Conservation (phyloP, 768 basidiomycete genomes). For the Mycena epipterygia region DNA sequence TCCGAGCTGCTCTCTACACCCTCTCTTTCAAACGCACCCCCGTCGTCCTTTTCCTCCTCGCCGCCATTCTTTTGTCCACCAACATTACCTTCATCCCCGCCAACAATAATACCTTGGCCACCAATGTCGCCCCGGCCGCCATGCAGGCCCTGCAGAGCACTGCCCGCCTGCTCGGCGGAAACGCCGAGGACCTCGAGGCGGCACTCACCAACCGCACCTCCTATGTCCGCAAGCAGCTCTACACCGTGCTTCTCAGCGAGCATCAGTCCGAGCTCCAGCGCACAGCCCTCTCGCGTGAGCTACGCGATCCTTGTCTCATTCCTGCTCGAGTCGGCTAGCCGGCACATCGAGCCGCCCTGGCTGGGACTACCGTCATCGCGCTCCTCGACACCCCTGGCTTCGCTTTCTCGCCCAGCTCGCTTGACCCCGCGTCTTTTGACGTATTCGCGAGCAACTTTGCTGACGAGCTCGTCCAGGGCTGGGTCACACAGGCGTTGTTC, state of each 20-base stretch:
- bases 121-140: slow-evolving; percentile 71
- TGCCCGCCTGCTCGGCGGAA: slow-evolving; percentile 81
- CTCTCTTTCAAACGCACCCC: slow-evolving; percentile 92
- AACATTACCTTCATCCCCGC: slow-evolving; percentile 86
- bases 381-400: slow-evolving; percentile 88
- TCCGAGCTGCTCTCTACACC: slow-evolving; percentile 82
- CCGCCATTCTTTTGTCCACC: slow-evolving; percentile 76
- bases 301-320: slow-evolving; percentile 93
- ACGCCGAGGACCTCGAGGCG: slow-evolving; percentile 81
- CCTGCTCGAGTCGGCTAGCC: slow-evolving; percentile 90
- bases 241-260: slow-evolving; percentile 83
- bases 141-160: slow-evolving; percentile 82
- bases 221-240: slow-evolving; percentile 90
- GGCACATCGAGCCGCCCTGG: slow-evolving; percentile 73
- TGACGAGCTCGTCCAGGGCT: slow-evolving; percentile 88
- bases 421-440: slow-evolving; percentile 87
- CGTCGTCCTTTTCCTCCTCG: slow-evolving; percentile 84
- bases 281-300: slow-evolving; percentile 83
- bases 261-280: slow-evolving; percentile 81
- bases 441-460: slow-evolving; percentile 91
- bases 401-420: slow-evolving; percentile 79
- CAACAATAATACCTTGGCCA: slow-evolving; percentile 68
- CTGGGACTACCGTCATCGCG: slow-evolving; percentile 72
- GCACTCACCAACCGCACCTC: slow-evolving; percentile 89
- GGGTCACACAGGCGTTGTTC: slow-evolving; percentile 73